Evolutionary conservation across 116 monocot species (phyloP), one percentile per base, ranked within the genome.

Genomic region (Papilionanthe hybrid): DNA sequence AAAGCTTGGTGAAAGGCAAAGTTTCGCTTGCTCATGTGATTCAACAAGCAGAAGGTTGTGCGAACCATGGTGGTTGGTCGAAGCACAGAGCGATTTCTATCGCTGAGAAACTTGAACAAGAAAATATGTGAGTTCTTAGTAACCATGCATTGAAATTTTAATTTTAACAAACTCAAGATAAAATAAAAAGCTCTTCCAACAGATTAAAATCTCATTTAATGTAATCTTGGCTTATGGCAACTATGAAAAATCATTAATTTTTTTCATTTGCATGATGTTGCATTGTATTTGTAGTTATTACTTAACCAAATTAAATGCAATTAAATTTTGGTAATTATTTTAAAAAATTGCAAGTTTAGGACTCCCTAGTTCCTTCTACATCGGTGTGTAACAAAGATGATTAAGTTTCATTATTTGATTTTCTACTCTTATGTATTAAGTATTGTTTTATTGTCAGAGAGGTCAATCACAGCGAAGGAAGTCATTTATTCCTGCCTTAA

Each of bases 61-160:
- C 84, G 56, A 82, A 91, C 19, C 47, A 56, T 63, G 80, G 83
- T 78, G 94, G 87, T 1, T 94, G 92, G 94, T 93, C 98, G 25
- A 87, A 82, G 72, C 84, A 84, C 4, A 93, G 90, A 86, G 86
- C 98, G 67, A 79, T 91, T 11, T 90, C 94, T 72, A 93, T 94
- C 81, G 92, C 94, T 80, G 95, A 99, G 67, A 99, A 99, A 83
- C 93, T 95, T 82, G 99, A 99, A 79, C 93, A 95, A 82, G 90
- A 99, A 77, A 99, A 95, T 74, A 60, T 94, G 99, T 99, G 86
- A 93, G 99, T 94, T 29, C 69, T 37, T 37, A 1, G 37, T 69
- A 37, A 37, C 28, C 69, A 68, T 68, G 17, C 69, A 37, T 30
- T 69, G 69, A 7, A 69, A 58, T 10, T 9, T 77, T 78, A 55